Base-by-base conservation (phyloP, 768 basidiomycete species). In the Suillus lakei region DNA sequence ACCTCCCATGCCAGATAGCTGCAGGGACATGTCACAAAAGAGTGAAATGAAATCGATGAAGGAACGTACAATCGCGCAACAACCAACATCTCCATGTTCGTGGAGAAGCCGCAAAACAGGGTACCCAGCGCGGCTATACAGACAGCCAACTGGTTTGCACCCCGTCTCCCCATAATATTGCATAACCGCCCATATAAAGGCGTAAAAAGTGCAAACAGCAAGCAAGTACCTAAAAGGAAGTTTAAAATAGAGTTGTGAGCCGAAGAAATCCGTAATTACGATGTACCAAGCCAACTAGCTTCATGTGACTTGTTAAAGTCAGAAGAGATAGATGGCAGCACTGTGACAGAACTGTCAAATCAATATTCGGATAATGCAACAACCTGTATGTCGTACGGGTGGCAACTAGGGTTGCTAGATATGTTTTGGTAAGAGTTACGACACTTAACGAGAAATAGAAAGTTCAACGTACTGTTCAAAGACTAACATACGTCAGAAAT, bases 101-200 rank as follows among this genome's bases (percentile, higher is more conserved):
- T 80, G 2, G 92, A 89, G 21, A 91, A 72, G 0, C 91, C 92
- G 67, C 92, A 93, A 8, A 82, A 81, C 9, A 88, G 72, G 0
- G 90, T 88, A 2, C 93, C 93, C 3, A 90, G 63, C 23, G 78
- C 84, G 3, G 88, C 84, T 58, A 87, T 87, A 8, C 86, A 64
- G 2, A 93, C 78, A 4, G 91, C 92, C 0, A 80, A 79, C 63
- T 88, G 89, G 69, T 88, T 88, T 12, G 92, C 92, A 44, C 84
- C 86, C 67, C 85, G 82, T 30, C 92, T 82, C 12, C 92, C 92
- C 76, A 93, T 73, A 15, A 91, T 89, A 74, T 91, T 87, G 72
- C 87, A 91, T n/a, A 94, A 77, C 23, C 92, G 86, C 41, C 92
- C 92, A 73, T 94, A 94, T 7, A 94, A 80, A 0, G 91, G 92